phyloP scores from a whole-genome alignment of 805 yeast species.

The Candida alai region DNA sequence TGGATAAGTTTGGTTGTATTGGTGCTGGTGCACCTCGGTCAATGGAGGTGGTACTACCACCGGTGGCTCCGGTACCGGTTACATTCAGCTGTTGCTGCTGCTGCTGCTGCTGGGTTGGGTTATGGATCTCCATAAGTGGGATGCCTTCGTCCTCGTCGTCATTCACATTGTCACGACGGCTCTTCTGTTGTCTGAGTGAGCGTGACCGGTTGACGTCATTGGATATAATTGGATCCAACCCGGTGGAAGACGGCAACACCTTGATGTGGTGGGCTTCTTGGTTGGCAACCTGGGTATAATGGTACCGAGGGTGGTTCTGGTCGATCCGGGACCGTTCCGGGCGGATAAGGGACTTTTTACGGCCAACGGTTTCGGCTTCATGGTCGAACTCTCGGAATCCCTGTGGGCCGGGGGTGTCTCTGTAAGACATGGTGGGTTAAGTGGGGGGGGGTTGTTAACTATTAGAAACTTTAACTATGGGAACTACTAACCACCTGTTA shows the following conservation, averaged over 20 bases:
- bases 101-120: too few species aligned
- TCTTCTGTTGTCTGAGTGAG: constrained; percentile 2
- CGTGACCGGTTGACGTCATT: constrained; percentile 10
- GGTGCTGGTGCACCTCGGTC: too few species aligned
- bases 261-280: constrained; percentile 59
- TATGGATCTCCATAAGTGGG: constrained; percentile 39
- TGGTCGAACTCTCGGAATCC: constrained; percentile 40
- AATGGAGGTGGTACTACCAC: too few species aligned
- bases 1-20: too few species aligned
- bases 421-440: constrained; percentile 23
- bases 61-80: too few species aligned
- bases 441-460: too few species aligned
- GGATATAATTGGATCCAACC: constrained; percentile 51
- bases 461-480: too few species aligned
- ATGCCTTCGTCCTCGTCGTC: constrained; percentile 35
- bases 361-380: constrained; percentile 33
- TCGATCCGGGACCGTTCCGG: constrained; percentile 75
- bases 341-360: constrained; percentile 72
- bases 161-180: background rate
- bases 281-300: constrained; percentile 70
- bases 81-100: too few species aligned
- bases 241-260: constrained; percentile 68
- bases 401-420: constrained; percentile 20
- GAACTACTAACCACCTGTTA: too few species aligned
- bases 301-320: constrained; percentile 71